These are phyloP conservation scores for Ustilago sp. DNA, from an alignment of 1,284 basidiomycete species.

Conservation along the genomic window DNA sequence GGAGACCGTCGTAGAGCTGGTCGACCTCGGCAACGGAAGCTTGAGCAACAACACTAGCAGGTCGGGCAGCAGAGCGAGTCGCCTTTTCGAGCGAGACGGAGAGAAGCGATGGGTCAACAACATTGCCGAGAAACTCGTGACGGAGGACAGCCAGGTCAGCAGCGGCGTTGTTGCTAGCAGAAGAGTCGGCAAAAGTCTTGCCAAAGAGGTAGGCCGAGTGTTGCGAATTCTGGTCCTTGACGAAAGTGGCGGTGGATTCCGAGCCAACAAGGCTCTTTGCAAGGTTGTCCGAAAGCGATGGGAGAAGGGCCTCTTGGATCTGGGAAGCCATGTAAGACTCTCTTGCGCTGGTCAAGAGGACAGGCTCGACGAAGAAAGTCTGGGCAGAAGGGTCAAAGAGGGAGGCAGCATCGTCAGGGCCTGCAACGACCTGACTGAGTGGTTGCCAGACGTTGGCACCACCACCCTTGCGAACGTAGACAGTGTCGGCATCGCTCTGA, in stretches of 20 bases:
- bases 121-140: constrained; percentile 29
- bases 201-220: constrained; percentile 50
- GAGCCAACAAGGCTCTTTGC: constrained; percentile 21
- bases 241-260: constrained; percentile 9
- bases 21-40: constrained; percentile 35
- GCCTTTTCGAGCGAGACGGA: constrained; percentile 26
- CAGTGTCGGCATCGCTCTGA: constrained; percentile 30
- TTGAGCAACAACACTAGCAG: constrained; percentile 33
- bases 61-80: constrained; percentile 15
- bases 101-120: constrained; percentile 37
- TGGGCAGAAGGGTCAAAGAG: constrained; percentile 23
- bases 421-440: constrained; percentile 25
- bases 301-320: constrained; percentile 32
- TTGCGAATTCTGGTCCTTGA: constrained; percentile 33
- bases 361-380: constrained; percentile 53
- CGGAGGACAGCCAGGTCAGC: constrained; percentile 18
- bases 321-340: constrained; percentile 31
- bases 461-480: constrained; percentile 49
- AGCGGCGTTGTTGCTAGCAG: constrained; percentile 8
- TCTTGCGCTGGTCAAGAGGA: constrained; percentile 53
- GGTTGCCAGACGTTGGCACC: constrained; percentile 40
- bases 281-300: constrained; percentile 31
- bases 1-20: constrained; percentile 41
- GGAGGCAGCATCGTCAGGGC: constrained; percentile 22
- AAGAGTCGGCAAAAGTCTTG: constrained; percentile 26